These are phyloP conservation scores for Boletus sp. DNA, from an alignment of 768 basidiomycete genomes.

Conservation along the genomic window DNA sequence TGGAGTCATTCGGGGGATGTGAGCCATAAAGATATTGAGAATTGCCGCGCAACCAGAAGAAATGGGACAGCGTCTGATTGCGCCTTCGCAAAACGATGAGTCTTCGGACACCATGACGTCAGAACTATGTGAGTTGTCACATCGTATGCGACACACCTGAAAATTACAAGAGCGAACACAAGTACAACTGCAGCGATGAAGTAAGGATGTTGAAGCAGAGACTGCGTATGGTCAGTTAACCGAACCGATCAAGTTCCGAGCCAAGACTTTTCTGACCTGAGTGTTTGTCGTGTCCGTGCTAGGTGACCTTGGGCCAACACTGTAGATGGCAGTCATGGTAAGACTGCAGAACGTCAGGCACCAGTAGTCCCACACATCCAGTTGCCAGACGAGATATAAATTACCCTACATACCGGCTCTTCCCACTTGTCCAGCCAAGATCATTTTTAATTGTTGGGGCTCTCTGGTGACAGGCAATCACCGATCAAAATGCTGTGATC, in stretches of 20 bases:
- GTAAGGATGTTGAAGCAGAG: conserved; percentile 23
- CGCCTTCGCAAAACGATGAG: conserved; percentile 24
- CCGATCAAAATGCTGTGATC: neutral
- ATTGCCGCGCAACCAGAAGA: conserved; percentile 14
- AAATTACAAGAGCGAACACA: conserved; percentile 13
- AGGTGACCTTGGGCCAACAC: neutral
- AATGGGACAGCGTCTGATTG: conserved; percentile 15
- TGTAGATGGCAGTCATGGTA: conserved; percentile 10
- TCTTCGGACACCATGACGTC: conserved; percentile 7
- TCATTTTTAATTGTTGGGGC: neutral
- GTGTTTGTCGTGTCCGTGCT: neutral
- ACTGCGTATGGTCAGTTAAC: conserved; percentile 8
- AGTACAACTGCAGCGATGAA: conserved; percentile 19
- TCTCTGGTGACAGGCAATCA: neutral
- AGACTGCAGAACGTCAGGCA: neutral
- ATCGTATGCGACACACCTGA: conserved; percentile 16
- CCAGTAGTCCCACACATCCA: no score
- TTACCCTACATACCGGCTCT: no score
- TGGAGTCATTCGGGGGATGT: neutral
- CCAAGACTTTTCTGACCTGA: conserved; percentile 14
- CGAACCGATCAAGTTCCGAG: neutral
- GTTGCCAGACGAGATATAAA: neutral
- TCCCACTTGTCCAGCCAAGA: no score
- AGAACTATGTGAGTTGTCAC: neutral
- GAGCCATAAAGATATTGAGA: conserved; percentile 2